Base-by-base conservation (phyloP, 306 rosid genomes). In the Casuarina equisetifolia region DNA sequence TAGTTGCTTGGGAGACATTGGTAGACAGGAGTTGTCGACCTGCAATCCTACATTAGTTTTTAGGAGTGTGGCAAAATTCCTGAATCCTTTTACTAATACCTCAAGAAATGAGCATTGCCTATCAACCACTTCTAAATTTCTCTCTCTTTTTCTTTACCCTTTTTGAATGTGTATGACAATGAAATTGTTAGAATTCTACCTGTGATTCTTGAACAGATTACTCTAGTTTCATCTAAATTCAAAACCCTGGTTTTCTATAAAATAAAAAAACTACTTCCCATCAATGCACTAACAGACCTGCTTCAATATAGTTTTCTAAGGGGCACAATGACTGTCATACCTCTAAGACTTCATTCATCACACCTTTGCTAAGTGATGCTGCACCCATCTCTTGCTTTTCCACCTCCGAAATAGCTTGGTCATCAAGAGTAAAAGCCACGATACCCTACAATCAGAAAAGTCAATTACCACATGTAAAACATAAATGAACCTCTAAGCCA, bases 341-440 rank as follows among this genome's bases (percentile, higher is more conserved):
- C 98, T 94, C 92, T 70, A 92, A 86, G 72, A 92, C 90, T 90
- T 89, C 97, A 25, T 25, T 25, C 32, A 25, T 25, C 32, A 25
- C 32, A 25, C 32, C 32, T 25, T 25, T 25, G 32, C 83, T 83
- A 51, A 87, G 93, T 64, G 93, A 85, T 68, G 93, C 66, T 49
- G 71, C 82, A 73, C 83, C 86, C 66, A 82, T 80, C 86, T 84
- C 95, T 76, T 89, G 88, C 66, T 88, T 89, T 80, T 91, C 95
- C 84, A 82, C 81, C 80, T 83, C 79, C 42, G 96, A 86, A 83
- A 81, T 88, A 53, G 87, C 89, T 80, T 87, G 97, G 76, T 92
- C 98, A 72, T 94, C 98, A 84, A 89, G 92, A 12, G 98, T 94
- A 85, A 94, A 90, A 74, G 98, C 98, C 75, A 94, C 97, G 81